Evolutionary conservation across 768 basidiomycete species (phyloP).

Genomic region (Naganishia vaughanmartiniae): DNA sequence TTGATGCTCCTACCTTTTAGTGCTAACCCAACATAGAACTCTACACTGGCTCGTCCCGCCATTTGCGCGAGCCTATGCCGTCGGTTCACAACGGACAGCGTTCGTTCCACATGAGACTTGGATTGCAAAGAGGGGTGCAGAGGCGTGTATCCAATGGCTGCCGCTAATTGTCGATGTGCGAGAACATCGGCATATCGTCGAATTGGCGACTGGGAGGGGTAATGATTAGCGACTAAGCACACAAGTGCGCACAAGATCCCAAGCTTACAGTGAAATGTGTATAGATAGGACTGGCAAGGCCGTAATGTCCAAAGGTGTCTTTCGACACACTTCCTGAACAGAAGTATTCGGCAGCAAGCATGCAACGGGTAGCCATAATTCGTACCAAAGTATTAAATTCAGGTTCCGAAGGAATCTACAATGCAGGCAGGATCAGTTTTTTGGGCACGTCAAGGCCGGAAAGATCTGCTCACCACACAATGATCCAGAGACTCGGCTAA

Average conservation of each 20-base stretch:
- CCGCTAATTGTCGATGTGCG: conserved; percentile 86
- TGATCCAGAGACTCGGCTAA: conserved; percentile 82
- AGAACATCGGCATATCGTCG: conserved; percentile 94
- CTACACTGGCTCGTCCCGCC: conserved; percentile 92
- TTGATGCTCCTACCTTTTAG: conserved; percentile 60
- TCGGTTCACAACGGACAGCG: conserved; percentile 80
- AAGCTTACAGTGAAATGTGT: conserved; percentile 78
- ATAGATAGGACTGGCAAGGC: conserved; percentile 93
- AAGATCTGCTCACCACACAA: conserved; percentile 66
- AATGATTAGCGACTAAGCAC: neutral
- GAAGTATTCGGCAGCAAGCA: conserved; percentile 98
- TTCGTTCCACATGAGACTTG: conserved; percentile 79
- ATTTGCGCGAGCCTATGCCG: conserved; percentile 96
- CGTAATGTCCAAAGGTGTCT: conserved; percentile 94
- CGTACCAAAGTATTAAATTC: conserved; percentile 96
- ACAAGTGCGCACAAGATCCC: neutral
- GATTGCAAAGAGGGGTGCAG: conserved; percentile 86
- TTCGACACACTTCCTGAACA: conserved; percentile 88
- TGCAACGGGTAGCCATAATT: conserved; percentile 98
- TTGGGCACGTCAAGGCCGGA: neutral
- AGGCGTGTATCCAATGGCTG: conserved; percentile 77
- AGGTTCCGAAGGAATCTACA: conserved; percentile 73
- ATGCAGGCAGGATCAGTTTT: conserved; percentile 8
- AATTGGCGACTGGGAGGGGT: conserved; percentile 67
- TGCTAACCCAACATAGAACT: conserved; percentile 94